Evolutionary conservation across 2,329 filamentous ascomycete species (phyloP).

Genomic region (Biscogniauxia sp.): DNA sequence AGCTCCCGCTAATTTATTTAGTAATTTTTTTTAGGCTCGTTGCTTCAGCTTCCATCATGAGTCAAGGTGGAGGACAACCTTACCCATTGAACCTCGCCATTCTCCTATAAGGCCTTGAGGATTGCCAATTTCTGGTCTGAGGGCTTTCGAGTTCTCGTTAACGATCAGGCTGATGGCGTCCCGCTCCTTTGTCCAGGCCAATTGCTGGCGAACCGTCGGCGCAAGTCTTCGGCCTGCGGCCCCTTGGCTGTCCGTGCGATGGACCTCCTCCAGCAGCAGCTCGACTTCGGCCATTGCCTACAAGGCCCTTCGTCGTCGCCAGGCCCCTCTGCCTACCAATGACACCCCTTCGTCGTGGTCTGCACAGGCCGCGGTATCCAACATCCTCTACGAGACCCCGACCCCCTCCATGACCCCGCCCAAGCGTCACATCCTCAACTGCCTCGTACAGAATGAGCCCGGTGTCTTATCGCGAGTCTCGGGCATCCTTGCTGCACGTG

Average conservation of each 20-base stretch:
- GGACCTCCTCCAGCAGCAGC: slow-evolving; percentile 49
- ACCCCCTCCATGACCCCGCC: slow-evolving; percentile 77
- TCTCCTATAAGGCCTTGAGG: slow-evolving; percentile 16
- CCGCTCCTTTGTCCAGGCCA: slow-evolving; percentile 26
- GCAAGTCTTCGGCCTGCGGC: slow-evolving; percentile 15
- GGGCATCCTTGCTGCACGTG: slow-evolving; percentile 89
- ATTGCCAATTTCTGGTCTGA: slow-evolving; percentile 28
- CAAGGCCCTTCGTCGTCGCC: slow-evolving; percentile 91
- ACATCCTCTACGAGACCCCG: slow-evolving; percentile 98
- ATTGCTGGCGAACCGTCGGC: slow-evolving; percentile 26
- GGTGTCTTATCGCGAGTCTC: slow-evolving; percentile 96
- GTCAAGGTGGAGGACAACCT: slow-evolving; percentile 18
- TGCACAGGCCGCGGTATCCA: slow-evolving; percentile 91
- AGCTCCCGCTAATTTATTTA: neutral
- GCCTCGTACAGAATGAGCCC: slow-evolving; percentile 97
- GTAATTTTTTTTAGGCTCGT: neutral
- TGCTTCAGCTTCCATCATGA: slow-evolving; percentile 9
- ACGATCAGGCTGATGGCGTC: slow-evolving; percentile 32
- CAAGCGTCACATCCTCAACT: slow-evolving; percentile 96
- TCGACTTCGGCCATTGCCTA: slow-evolving; percentile 95
- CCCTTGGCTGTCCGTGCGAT: slow-evolving; percentile 9
- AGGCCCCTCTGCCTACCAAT: slow-evolving; percentile 77
- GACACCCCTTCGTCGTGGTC: slow-evolving; percentile 77
- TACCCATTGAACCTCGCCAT: slow-evolving; percentile 23
- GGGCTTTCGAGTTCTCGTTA: slow-evolving; percentile 24